phyloP scores from a whole-genome alignment of 352 stramenopile genomes.

The Pseudoperonospora humuli region DNA sequence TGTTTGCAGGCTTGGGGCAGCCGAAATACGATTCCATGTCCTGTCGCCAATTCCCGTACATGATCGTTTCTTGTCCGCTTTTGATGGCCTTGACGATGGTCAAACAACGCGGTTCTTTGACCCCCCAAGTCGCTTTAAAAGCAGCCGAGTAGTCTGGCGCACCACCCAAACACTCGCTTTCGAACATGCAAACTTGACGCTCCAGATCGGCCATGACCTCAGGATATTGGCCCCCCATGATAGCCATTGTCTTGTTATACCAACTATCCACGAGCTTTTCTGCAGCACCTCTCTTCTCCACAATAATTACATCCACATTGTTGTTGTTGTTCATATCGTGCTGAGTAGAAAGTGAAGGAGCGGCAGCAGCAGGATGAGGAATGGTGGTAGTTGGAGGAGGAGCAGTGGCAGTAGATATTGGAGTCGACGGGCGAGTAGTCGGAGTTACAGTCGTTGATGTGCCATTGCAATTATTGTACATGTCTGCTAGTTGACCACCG shows the following conservation, averaged over 20 bases:
- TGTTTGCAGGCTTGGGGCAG: slow-evolving; percentile 26
- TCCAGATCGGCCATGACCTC: slow-evolving; percentile 40
- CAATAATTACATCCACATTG: slow-evolving; percentile 30
- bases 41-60: slow-evolving; percentile 24
- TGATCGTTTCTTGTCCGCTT: slow-evolving; percentile 26
- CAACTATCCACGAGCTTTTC: slow-evolving; percentile 27
- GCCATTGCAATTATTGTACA: slow-evolving; percentile 40
- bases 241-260: slow-evolving; percentile 30
- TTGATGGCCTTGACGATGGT: slow-evolving; percentile 38
- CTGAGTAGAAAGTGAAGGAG: too few relatives aligned
- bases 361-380: background rate
- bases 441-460: too few relatives aligned
- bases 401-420: too few relatives aligned
- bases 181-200: slow-evolving; percentile 42
- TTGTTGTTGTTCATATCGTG: too few relatives aligned
- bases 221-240: slow-evolving; percentile 25
- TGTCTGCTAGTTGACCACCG: slow-evolving; percentile 30
- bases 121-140: slow-evolving; percentile 41
- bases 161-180: slow-evolving; percentile 43
- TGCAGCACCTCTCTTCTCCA: slow-evolving; percentile 12
- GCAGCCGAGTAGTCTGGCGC: slow-evolving; percentile 28
- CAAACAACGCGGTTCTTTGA: slow-evolving; percentile 31
- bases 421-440: too few relatives aligned
- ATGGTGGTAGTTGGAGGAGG: too few relatives aligned
- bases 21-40: slow-evolving; percentile 37